phyloP scores from a whole-genome alignment of 306 rosid species.

The Prunus mira region DNA sequence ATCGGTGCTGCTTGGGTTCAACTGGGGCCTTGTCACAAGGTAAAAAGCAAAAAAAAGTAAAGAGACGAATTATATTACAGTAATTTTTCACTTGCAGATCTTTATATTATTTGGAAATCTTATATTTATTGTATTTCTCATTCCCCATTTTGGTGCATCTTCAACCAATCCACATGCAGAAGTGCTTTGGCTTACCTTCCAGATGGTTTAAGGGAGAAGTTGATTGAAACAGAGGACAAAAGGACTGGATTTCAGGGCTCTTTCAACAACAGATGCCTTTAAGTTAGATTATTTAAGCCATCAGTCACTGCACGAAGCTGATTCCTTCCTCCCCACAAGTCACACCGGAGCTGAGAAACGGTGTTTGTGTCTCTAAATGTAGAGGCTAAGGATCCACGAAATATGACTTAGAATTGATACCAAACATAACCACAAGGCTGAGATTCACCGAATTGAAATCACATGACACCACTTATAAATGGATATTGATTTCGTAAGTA shows the following conservation, averaged over 20 bases:
- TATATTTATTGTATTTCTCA: slow-evolving; percentile 14
- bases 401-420: too few relatives aligned
- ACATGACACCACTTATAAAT: too few relatives aligned
- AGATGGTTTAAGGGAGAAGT: slow-evolving; percentile 52
- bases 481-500: too few relatives aligned
- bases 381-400: too few relatives aligned
- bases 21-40: slow-evolving; percentile 84
- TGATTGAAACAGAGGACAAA: slow-evolving; percentile 47
- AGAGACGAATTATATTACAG: background rate
- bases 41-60: slow-evolving; percentile 47
- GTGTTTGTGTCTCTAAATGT: too few relatives aligned
- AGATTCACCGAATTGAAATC: too few relatives aligned
- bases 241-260: slow-evolving; percentile 46
- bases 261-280: slow-evolving; percentile 71
- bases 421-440: too few relatives aligned
- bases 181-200: slow-evolving; percentile 75
- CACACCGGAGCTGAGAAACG: too few relatives aligned
- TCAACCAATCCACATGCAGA: background rate
- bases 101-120: background rate
- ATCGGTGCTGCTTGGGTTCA: slow-evolving; percentile 57
- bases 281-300: too few relatives aligned
- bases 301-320: too few relatives aligned
- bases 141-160: background rate
- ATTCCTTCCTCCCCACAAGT: too few relatives aligned
- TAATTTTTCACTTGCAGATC: background rate